Base-by-base conservation (phyloP, 176 grass and related monocot genomes). In the Areca catechu region DNA sequence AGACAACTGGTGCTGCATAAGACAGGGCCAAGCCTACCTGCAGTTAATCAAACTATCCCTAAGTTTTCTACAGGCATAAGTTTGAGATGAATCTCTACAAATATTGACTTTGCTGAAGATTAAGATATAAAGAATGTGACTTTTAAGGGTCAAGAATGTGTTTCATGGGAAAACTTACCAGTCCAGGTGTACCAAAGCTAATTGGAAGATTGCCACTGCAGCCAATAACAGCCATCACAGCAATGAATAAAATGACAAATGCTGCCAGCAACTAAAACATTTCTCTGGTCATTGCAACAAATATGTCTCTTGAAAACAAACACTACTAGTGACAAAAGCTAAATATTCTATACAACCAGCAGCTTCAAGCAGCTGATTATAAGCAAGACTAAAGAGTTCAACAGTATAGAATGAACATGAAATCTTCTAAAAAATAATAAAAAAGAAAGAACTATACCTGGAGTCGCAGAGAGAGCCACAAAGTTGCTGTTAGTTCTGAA, bases 381-480 rank as follows among this genome's bases (percentile, higher is more conserved):
- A 43, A 14, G 34, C 34, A 43, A 43, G 10, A n/a, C n/a, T n/a
- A n/a, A n/a, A 3, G 34, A 43, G 34, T 43, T 34, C 34, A 43
- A 43, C 14, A 43, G 34, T 43, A 43, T 14, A 43, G 34, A 12
- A 43, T 43, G 34, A 43, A 43, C 9, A 43, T 43, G 34, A 3
- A 43, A 34, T 34, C 10, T 43, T 22, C 52, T 54, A 5, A 80
- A 75, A 54, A 23, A 56, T 51, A 68, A 73, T 50, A 7, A 75
- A n/a, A 58, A 37, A 27, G 24, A 22, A 49, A 72, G 24, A 66
- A 58, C 15, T 21, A 29, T 84, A 88, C 92, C 80, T 91, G 86
- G 65, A 97, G 80, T 49, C 92, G 76, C 66, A 97, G 63, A 24
- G 92, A 97, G 51, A 97, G 83, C 92, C 92, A 97, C 19, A 97